Evolutionary conservation across 2,329 filamentous ascomycete species (phyloP), one percentile per base, ranked within the genome.

Genomic region (Tolypocladium cylindrosporum): DNA sequence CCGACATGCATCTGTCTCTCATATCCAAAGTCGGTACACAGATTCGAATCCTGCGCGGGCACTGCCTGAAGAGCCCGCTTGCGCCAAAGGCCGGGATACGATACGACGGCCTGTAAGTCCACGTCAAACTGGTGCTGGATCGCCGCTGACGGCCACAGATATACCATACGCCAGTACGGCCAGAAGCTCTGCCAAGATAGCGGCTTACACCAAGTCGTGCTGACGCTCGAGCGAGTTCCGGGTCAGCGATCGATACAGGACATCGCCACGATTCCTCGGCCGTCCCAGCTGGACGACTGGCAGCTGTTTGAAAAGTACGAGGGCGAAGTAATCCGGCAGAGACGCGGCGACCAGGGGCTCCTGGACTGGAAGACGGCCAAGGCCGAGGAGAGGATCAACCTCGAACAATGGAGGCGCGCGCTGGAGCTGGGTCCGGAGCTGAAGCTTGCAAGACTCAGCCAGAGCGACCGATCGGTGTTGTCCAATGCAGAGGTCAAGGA

Each of bases 221-320:
- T 84, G 24, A 75, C 69, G 0, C 69, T 85, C 2, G 74, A 81
- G 61, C 74, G 77, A 27, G 69, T 74, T 9, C 54, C 67, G 0
- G 71, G 69, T 13, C 79, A 82, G 62, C 69, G 58, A 1, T 61
- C 76, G 2, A 69, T 82, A 60, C 66, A 75, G 9, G 69, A 76
- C 7, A 62, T 83, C 10, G 61, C 67, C n/a, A 58, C 62, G n/a
- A 71, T 81, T 14, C 82, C 82, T 0, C 72, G 66, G 13, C 81
- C 81, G 2, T 81, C 80, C 2, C 78, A 84, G 64, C 62, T 81
- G 7, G 82, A 85, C 59, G 81, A 85, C 59, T 85, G 79, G 80
- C 59, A 69, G 2, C 63, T 81, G 10, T 83, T 78, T 65, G 72
- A 79, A 61, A 76, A 75, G 61, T 65, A 75, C 37, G 74, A 80